Evolutionary conservation across 225 moss, liverwort and hornwort genomes (phyloP).

Genomic region (Antitrichia curtipendula): DNA sequence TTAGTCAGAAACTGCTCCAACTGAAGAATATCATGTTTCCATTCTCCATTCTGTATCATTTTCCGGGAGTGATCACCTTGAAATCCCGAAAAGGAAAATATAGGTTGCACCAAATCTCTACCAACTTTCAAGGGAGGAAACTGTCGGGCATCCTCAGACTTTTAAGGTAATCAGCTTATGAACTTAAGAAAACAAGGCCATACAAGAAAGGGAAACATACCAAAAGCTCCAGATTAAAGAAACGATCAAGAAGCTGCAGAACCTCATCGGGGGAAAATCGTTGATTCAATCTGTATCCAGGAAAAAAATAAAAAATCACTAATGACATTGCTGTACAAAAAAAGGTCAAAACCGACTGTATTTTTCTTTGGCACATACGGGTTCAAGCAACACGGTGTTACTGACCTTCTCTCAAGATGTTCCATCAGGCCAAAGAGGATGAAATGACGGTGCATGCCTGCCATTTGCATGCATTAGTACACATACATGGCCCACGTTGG

Average conservation of each 20-base stretch:
- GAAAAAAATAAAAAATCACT: background rate
- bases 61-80: background rate
- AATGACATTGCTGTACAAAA: background rate
- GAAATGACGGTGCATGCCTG: conserved; percentile 54
- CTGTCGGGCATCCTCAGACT: background rate
- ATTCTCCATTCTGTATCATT: background rate
- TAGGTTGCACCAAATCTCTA: background rate
- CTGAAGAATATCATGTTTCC: background rate
- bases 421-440: conserved; percentile 48
- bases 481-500: background rate
- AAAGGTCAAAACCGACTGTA: background rate
- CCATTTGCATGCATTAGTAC: conserved; percentile 16
- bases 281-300: conserved; percentile 28
- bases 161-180: background rate
- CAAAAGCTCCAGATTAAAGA: conserved; percentile 36
- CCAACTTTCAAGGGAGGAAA: background rate
- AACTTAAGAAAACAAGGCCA: background rate
- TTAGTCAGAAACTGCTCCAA: background rate
- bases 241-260: conserved; percentile 42
- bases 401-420: conserved; percentile 49
- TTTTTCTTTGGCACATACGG: background rate
- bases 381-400: background rate
- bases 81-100: background rate
- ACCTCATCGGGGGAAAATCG: conserved; percentile 29
- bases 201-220: conserved; percentile 1